These are phyloP conservation scores for Balakata baccata DNA, from an alignment of 345 rosid genomes.

Conservation along the genomic window DNA sequence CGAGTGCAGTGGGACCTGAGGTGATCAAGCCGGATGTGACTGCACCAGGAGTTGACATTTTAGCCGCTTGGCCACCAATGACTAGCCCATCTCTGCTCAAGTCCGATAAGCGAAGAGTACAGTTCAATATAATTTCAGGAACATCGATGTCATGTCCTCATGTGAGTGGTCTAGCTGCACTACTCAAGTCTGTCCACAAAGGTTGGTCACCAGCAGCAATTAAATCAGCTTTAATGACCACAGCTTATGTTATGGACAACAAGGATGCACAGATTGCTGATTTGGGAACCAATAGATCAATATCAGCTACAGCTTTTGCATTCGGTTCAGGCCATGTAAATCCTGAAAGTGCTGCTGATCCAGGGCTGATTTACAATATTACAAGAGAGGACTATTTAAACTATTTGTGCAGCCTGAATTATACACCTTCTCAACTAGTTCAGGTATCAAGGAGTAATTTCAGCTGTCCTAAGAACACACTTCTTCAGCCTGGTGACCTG, in stretches of 20 bases:
- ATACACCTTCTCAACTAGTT: conserved; percentile 33
- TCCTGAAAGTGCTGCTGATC: conserved; percentile 51
- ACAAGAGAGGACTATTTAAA: conserved; percentile 36
- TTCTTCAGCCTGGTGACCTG: conserved; percentile 38
- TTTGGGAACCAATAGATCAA: conserved; percentile 12
- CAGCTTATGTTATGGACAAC: conserved; percentile 58
- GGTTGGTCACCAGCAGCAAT: conserved; percentile 87
- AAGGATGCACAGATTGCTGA: conserved; percentile 32
- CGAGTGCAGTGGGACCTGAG: conserved; percentile 48
- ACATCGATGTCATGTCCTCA: conserved; percentile 95
- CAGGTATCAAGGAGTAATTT: conserved; percentile 25
- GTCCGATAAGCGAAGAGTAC: conserved; percentile 54
- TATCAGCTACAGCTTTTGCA: conserved; percentile 40
- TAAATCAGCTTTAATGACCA: conserved; percentile 85
- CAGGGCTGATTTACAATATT: conserved; percentile 53
- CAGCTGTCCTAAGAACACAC: conserved; percentile 27
- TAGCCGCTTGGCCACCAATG: conserved; percentile 73
- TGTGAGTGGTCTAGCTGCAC: conserved; percentile 68
- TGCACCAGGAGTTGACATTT: conserved; percentile 74
- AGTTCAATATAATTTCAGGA: conserved; percentile 68
- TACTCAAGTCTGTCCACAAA: conserved; percentile 56
- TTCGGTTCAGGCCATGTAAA: conserved; percentile 59
- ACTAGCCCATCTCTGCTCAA: conserved; percentile 44
- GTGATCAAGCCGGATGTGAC: conserved; percentile 76
- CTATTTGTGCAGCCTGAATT: conserved; percentile 52